A percentile compares a stretch with the other conserved stretches of the same genome.
These are phyloP conservation scores for Penicillium silybi DNA, from an alignment of 495 filamentous ascomycete species.

Conservation along the genomic window DNA sequence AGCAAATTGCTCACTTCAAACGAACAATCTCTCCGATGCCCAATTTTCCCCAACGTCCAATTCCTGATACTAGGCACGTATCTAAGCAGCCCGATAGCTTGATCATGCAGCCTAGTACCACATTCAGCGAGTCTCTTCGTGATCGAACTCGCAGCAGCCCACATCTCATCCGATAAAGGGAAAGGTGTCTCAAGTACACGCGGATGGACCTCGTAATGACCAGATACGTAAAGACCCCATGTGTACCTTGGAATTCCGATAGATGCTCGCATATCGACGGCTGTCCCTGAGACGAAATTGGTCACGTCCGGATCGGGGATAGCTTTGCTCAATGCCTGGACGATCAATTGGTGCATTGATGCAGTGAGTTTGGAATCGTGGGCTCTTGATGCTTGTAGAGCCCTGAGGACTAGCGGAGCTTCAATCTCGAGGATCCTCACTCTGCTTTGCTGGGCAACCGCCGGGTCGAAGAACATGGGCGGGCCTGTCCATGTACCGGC, in stretches of 20 bases:
- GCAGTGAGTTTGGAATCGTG: not conserved
- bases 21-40: slow-evolving; percentile 19
- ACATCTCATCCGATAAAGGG: slow-evolving; percentile 16
- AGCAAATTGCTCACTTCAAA: slow-evolving; percentile 27
- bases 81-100: slow-evolving; percentile 22
- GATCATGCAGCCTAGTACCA: slow-evolving; percentile 16
- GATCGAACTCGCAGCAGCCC: slow-evolving; percentile 15
- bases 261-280: not conserved
- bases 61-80: slow-evolving; percentile 17
- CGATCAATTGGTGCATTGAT: not conserved
- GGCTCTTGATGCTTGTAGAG: not conserved
- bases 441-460: not conserved
- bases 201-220: not conserved
- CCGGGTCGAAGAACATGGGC: not conserved
- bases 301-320: not conserved
- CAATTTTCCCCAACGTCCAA: slow-evolving; percentile 10
- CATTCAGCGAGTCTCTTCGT: slow-evolving; percentile 19
- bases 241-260: not conserved
- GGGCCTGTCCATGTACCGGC: not conserved
- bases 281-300: not conserved
- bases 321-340: not conserved
- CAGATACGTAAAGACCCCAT: not conserved
- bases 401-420: not conserved
- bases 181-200: not conserved
- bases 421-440: not conserved